These are phyloP conservation scores for Salix suchowensis DNA, from an alignment of 345 rosid species.

Conservation along the genomic window DNA sequence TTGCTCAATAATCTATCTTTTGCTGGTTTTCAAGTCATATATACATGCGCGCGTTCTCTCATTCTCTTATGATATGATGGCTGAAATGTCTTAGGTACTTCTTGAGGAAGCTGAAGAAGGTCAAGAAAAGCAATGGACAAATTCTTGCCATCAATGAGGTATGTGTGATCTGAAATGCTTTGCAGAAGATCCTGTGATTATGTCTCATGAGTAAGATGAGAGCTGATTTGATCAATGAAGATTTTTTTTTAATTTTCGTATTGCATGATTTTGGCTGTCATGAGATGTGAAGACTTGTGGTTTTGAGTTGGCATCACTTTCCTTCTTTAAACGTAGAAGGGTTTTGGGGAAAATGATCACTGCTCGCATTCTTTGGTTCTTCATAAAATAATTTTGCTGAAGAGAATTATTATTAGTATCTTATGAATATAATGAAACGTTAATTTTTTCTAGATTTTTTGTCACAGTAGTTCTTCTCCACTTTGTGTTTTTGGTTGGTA, in stretches of 20 bases:
- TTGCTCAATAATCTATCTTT: background rate
- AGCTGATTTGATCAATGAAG: background rate
- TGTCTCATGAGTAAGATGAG: background rate
- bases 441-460: too few species aligned
- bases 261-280: background rate
- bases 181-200: background rate
- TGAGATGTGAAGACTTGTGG: too few species aligned
- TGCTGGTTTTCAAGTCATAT: background rate
- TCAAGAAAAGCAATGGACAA: conserved; percentile 52
- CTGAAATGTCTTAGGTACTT: conserved; percentile 32
- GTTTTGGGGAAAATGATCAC: too few species aligned
- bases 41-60: background rate
- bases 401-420: too few species aligned
- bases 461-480: too few species aligned
- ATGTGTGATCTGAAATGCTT: background rate
- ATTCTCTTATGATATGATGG: background rate
- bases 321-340: too few species aligned
- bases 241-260: background rate
- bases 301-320: too few species aligned
- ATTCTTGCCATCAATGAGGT: conserved; percentile 56
- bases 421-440: too few species aligned
- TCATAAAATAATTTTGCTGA: too few species aligned
- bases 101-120: conserved; percentile 52
- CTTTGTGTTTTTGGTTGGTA: too few species aligned
- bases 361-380: too few species aligned